These are phyloP conservation scores for Coemansia sp. DNA, from an alignment of 192 early-diverging fungal species.

Conservation along the genomic window DNA sequence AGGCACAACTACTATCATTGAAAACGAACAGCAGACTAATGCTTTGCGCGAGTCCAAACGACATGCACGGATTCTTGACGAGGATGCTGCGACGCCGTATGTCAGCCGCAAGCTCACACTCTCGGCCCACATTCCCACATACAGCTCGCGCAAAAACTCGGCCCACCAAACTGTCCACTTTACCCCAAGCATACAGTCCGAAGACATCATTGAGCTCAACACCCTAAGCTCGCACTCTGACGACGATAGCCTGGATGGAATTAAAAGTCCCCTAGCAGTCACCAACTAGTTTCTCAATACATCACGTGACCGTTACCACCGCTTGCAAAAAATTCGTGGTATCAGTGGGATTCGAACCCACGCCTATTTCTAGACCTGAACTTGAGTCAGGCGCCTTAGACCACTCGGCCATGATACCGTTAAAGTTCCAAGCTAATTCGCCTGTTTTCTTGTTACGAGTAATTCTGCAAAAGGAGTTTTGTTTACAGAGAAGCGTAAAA, in stretches of 20 bases:
- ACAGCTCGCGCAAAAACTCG: constrained; percentile 8
- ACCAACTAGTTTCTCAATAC: no score
- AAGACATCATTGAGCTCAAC: constrained; percentile 6
- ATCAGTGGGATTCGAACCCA: no score
- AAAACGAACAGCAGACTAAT: constrained; percentile 11
- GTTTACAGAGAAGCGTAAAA: no score
- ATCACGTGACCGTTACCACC: no score
- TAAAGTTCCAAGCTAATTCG: no score
- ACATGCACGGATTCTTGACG: constrained; percentile 29
- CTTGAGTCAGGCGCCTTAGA: no score
- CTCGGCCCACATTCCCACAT: constrained; percentile 21
- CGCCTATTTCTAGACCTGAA: no score
- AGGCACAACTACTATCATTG: constrained; percentile 31
- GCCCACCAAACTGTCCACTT: neutral
- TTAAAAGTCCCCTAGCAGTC: neutral
- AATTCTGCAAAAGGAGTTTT: no score
- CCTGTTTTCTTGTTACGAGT: no score
- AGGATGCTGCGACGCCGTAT: neutral
- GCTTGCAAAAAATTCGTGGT: no score
- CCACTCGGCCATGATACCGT: no score
- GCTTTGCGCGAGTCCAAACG: constrained; percentile 17
- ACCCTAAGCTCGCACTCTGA: neutral
- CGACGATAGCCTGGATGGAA: constrained; percentile 10
- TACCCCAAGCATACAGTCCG: neutral
- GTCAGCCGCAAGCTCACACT: constrained; percentile 39